Conservation (phyloP, 2,329 filamentous ascomycete genomes). For the Teratosphaeria viscida region DNA sequence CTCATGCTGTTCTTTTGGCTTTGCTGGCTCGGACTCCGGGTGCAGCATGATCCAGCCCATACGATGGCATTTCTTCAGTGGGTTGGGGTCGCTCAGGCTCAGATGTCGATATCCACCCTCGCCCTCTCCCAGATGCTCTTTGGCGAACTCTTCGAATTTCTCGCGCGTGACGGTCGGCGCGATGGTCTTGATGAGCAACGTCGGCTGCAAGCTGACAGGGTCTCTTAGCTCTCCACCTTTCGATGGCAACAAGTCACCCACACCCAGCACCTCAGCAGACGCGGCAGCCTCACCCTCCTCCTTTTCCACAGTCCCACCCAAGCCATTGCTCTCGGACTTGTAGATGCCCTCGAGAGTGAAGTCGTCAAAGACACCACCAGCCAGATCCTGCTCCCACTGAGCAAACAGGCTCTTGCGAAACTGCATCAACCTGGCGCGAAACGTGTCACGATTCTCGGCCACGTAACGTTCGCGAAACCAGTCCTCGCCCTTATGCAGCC, state of each 20-base stretch:
- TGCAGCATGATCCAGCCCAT: slow-evolving; percentile 98
- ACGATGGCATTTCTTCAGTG: slow-evolving; percentile 89
- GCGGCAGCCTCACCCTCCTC: slow-evolving; percentile 91
- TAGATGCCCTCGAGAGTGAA: slow-evolving; percentile 90
- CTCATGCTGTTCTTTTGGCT: slow-evolving; percentile 16
- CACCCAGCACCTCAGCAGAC: slow-evolving; percentile 82
- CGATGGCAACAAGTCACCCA: slow-evolving; percentile 78
- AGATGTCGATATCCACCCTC: slow-evolving; percentile 93
- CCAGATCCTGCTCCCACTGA: slow-evolving; percentile 83
- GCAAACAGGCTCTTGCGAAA: slow-evolving; percentile 69
- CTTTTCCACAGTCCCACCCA: slow-evolving; percentile 76
- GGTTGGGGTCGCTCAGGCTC: slow-evolving; percentile 91
- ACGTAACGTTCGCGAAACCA: slow-evolving; percentile 98
- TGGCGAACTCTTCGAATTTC: slow-evolving; percentile 89
- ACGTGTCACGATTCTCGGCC: slow-evolving; percentile 64
- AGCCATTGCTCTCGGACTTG: slow-evolving; percentile 83
- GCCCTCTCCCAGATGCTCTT: slow-evolving; percentile 82
- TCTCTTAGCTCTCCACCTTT: slow-evolving; percentile 80
- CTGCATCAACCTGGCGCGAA: slow-evolving; percentile 66
- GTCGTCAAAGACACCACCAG: slow-evolving; percentile 79
- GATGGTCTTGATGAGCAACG: slow-evolving; percentile 94
- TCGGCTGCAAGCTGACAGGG: slow-evolving; percentile 78
- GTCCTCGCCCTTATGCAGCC: slow-evolving; percentile 86
- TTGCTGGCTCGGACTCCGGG: slow-evolving; percentile 56
- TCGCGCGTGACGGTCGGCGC: slow-evolving; percentile 89